These are phyloP conservation scores for Malassezia japonica DNA, from an alignment of 1,284 basidiomycete species.

Conservation along the genomic window DNA sequence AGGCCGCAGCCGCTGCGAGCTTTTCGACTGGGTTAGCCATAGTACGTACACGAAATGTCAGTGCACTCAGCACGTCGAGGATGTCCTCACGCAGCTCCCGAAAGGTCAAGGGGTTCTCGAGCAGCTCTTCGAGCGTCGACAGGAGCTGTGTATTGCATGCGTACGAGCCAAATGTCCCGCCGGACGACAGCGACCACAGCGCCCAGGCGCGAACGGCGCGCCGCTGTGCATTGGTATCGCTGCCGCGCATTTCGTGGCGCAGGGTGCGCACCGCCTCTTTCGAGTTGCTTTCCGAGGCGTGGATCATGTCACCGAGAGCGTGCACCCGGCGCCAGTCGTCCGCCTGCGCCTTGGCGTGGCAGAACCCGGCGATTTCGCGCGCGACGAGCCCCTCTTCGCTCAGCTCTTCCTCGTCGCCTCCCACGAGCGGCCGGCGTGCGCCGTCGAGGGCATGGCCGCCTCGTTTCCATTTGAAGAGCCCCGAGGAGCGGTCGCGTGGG, in stretches of 20 bases:
- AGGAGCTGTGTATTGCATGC: constrained; percentile 2
- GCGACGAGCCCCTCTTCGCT: no score
- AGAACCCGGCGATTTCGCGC: no score
- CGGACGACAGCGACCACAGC: constrained; percentile 9
- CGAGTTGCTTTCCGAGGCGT: not conserved
- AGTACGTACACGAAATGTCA: constrained; percentile 3
- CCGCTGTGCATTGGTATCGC: not conserved
- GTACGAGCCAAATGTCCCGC: constrained; percentile 1
- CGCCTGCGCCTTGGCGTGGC: not conserved
- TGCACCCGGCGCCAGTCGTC: constrained; percentile 12
- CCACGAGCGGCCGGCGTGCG: no score
- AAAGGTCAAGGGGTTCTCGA: constrained; percentile 1
- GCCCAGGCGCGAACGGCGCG: constrained; percentile 14
- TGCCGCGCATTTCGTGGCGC: not conserved
- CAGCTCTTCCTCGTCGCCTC: no score
- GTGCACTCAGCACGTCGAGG: constrained; percentile 3
- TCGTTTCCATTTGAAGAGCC: not conserved
- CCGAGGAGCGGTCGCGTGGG: not conserved
- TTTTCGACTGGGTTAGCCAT: not conserved
- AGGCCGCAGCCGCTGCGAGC: not conserved
- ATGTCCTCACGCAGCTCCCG: constrained; percentile 4
- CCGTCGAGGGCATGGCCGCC: not conserved
- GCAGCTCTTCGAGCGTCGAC: not conserved
- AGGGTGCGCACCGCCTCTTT: constrained; percentile 10
- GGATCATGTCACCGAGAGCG: constrained; percentile 8